Percentiles rank a stretch among this genome's conserved stretches.
Evolutionary conservation across 306 rosid genomes (phyloP).

Genomic region (Fagus crenata): DNA sequence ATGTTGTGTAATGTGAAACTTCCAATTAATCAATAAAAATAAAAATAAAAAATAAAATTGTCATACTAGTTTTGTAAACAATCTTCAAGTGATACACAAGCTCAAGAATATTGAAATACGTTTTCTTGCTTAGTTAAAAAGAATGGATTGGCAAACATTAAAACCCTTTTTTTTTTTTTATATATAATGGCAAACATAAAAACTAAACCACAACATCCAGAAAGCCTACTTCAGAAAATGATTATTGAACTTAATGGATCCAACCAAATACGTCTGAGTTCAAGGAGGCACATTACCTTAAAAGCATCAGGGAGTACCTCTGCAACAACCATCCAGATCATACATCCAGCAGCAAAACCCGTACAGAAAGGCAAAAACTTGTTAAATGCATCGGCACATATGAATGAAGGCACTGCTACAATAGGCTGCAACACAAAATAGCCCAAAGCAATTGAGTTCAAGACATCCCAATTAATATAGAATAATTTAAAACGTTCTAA

Average conservation of each 20-base stretch:
- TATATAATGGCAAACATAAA: neutral
- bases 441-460: slow-evolving; percentile 11
- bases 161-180: too few relatives aligned
- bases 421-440: slow-evolving; percentile 68
- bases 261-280: neutral
- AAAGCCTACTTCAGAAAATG: neutral
- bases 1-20: neutral
- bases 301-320: slow-evolving; percentile 99
- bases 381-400: slow-evolving; percentile 94
- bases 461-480: slow-evolving; percentile 8
- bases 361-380: slow-evolving; percentile 97
- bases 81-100: neutral
- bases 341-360: slow-evolving; percentile 99
- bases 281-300: slow-evolving; percentile 55
- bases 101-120: neutral
- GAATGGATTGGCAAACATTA: neutral
- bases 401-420: slow-evolving; percentile 97
- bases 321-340: slow-evolving; percentile 99
- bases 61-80: neutral
- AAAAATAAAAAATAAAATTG: too few relatives aligned
- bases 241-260: neutral
- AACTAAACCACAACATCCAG: neutral
- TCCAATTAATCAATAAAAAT: too few relatives aligned
- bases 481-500: neutral
- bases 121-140: neutral